Percentiles rank a stretch among this genome's conserved stretches.
Conservation (phyloP, 2,329 filamentous ascomycete genomes). For the Trichoderma pleuroti region DNA sequence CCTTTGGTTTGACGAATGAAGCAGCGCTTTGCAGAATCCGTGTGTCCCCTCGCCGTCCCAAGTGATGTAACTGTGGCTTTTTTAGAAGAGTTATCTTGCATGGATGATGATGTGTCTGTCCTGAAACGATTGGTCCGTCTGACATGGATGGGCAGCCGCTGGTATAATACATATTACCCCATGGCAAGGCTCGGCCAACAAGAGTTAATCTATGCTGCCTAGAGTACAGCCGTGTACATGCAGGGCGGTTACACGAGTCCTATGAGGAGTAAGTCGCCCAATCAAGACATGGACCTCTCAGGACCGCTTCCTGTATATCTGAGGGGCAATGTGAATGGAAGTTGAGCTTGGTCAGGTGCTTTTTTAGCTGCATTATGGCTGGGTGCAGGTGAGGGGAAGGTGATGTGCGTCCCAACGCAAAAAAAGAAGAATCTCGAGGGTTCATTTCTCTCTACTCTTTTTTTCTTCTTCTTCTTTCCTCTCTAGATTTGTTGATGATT, state of each 20-base stretch:
- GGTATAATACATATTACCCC: not conserved
- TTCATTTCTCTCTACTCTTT: not conserved
- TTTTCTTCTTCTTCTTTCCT: not conserved
- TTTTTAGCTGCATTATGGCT: not conserved
- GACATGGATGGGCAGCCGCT: not conserved
- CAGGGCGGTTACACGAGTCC: not conserved
- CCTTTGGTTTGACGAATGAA: conserved; percentile 16
- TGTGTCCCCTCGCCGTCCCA: not conserved
- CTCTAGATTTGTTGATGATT: not conserved
- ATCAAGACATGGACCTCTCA: not conserved
- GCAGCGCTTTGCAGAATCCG: conserved; percentile 12
- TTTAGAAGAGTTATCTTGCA: not conserved
- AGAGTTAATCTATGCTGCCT: not conserved
- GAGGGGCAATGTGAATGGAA: not conserved
- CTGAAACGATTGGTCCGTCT: not conserved
- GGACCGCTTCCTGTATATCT: not conserved
- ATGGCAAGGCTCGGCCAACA: not conserved
- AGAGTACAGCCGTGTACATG: not conserved
- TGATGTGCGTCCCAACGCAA: not conserved
- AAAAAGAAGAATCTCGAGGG: not conserved
- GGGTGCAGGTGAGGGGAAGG: not conserved
- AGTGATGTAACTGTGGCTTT: not conserved
- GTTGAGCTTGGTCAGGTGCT: not conserved
- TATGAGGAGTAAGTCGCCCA: not conserved
- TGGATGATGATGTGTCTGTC: not conserved